These are phyloP conservation scores for Crithidia fasciculata DNA, from an alignment of 208 protist species.

Conservation along the genomic window DNA sequence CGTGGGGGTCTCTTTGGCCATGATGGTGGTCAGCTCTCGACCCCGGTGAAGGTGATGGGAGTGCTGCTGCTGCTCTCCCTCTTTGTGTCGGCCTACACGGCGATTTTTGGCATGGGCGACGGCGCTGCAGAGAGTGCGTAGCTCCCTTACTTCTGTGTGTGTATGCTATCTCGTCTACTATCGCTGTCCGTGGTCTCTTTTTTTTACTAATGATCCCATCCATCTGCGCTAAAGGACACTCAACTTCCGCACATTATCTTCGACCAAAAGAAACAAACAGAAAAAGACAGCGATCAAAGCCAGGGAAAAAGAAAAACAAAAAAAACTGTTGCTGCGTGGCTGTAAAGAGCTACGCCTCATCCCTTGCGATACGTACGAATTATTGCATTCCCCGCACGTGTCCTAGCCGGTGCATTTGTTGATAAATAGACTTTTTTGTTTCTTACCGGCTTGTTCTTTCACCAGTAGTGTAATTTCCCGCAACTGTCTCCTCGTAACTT, in stretches of 20 bases:
- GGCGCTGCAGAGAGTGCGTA: neutral
- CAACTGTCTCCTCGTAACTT: too few species aligned
- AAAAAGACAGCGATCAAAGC: too few species aligned
- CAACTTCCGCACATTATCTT: too few species aligned
- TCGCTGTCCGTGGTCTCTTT: neutral
- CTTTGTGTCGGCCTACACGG: conserved; percentile 11
- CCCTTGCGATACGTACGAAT: too few species aligned
- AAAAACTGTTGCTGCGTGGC: neutral
- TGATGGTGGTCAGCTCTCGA: conserved; percentile 13
- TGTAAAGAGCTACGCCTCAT: too few species aligned
- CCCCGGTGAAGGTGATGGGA: conserved; percentile 22
- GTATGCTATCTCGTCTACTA: neutral
- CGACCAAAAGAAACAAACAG: too few species aligned
- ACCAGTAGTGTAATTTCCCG: too few species aligned
- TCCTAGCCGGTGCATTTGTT: too few species aligned
- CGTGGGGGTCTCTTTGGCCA: conserved; percentile 8
- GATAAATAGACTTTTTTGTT: too few species aligned
- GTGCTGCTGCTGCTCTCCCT: conserved; percentile 32
- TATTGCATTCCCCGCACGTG: too few species aligned
- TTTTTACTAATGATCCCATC: conserved; percentile 29
- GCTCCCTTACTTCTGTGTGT: neutral
- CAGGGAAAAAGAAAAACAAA: conserved; percentile 7
- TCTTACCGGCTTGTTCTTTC: too few species aligned
- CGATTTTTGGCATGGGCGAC: neutral
- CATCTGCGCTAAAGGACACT: neutral